Evolutionary conservation across 2,329 filamentous ascomycete genomes (phyloP), one percentile per base, ranked within the genome.

Genomic region (Fusarium cicatricum): DNA sequence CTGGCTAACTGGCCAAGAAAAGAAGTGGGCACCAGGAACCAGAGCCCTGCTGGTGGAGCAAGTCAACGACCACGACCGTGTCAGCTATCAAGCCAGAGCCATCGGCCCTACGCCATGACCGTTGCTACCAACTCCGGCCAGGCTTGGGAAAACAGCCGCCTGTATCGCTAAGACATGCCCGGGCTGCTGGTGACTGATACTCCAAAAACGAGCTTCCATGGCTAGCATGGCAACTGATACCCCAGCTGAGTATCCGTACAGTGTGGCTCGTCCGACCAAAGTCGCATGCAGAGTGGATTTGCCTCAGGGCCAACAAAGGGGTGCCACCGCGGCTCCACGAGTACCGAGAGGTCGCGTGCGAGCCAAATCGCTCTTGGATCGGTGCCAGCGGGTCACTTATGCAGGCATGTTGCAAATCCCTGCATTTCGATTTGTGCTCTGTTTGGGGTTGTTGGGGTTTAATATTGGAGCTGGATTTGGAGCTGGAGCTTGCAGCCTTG

Each of bases 331-430:
- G 28, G 59, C 33, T 46, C 31, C 34, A 57, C 52, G 52, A 68
- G 42, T 68, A 64, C 65, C 65, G 63, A 65, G 37, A 58, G 66
- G 66, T 67, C 66, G 66, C 60, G 66, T 68, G 66, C 62, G 44
- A 64, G 49, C 62, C 54, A 68, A 68, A 68, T 68, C 65, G 66
- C 48, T 26, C 23, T 49, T 65, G 53, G 50, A 68, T 68, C 66
- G 66, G 53, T 60, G 53, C 53, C 45, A 58, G 66, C 53, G 64
- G 66, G 62, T 58, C 65, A 29, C 28, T 51, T 34, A 52, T 52
- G 59, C 47, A 23, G 51, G 55, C 47, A 46, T 44, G 49, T 60
- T 67, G 52, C 39, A 50, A 68, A 68, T 65, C 66, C 66, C 62
- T 69, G 66, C 60, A 55, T 60, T 51, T 64, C 63, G 43, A 60